Conservation (phyloP, 495 filamentous ascomycete genomes). For the Parmelia sp. region DNA sequence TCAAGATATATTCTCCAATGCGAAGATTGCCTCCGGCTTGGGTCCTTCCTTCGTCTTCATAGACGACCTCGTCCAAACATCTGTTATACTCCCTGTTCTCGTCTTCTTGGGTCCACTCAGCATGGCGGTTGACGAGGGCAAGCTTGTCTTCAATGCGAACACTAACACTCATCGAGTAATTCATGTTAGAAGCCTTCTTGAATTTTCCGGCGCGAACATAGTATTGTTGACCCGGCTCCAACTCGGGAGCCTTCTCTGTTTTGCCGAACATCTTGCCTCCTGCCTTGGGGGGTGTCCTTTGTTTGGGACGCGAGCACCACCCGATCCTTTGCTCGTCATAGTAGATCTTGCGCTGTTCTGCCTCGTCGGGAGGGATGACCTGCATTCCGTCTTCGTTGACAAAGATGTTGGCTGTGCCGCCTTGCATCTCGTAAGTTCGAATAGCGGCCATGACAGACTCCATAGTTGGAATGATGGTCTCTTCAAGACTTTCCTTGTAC, state of each 20-base stretch:
- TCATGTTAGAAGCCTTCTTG: slow-evolving; percentile 73
- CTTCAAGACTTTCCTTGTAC: slow-evolving; percentile 31
- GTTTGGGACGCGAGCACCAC: slow-evolving; percentile 54
- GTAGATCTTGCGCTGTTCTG: slow-evolving; percentile 53
- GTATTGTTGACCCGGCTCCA: slow-evolving; percentile 23
- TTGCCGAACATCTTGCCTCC: slow-evolving; percentile 7
- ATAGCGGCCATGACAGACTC: slow-evolving; percentile 42
- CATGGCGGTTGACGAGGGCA: slow-evolving; percentile 32
- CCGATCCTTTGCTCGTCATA: slow-evolving; percentile 59
- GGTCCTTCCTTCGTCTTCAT: slow-evolving; percentile 58
- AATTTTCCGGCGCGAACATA: slow-evolving; percentile 61
- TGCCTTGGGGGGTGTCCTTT: slow-evolving; percentile 35
- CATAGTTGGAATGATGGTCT: slow-evolving; percentile 28
- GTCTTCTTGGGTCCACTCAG: slow-evolving; percentile 45
- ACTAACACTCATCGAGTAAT: slow-evolving; percentile 55
- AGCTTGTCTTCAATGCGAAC: slow-evolving; percentile 57
- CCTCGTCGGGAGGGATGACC: slow-evolving; percentile 45
- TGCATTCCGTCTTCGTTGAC: slow-evolving; percentile 47
- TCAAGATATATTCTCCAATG: slow-evolving; percentile 71
- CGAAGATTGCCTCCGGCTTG: slow-evolving; percentile 79
- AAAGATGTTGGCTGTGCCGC: slow-evolving; percentile 46
- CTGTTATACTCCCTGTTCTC: slow-evolving; percentile 46
- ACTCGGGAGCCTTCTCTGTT: slow-evolving; percentile 30
- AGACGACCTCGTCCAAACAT: slow-evolving; percentile 47
- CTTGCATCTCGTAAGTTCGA: slow-evolving; percentile 47